These are phyloP conservation scores for Solanum habrochaites DNA, from an alignment of 257 asterid genomes.

Conservation along the genomic window DNA sequence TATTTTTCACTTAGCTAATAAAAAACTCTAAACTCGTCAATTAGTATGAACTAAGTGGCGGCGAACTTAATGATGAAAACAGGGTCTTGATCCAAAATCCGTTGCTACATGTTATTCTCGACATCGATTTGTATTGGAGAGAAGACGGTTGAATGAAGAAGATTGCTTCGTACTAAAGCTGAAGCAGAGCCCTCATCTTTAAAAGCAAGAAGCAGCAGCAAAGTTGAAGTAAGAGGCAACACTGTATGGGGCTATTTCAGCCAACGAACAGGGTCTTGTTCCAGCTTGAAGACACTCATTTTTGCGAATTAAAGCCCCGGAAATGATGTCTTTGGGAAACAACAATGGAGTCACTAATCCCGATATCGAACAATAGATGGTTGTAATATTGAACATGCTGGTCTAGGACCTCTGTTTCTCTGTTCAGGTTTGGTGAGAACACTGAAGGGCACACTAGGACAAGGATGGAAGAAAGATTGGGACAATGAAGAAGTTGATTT, in stretches of 20 bases:
- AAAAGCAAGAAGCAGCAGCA: conserved; percentile 17
- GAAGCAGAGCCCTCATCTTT: conserved; percentile 13
- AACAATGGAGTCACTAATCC: conserved; percentile 7
- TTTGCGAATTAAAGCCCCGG: conserved; percentile 8
- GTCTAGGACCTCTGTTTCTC: conserved; percentile 19
- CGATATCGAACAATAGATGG: conserved; percentile 26
- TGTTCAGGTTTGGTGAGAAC: conserved; percentile 4
- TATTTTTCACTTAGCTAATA: not conserved
- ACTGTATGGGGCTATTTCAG: conserved; percentile 6
- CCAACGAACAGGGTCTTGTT: conserved; percentile 28
- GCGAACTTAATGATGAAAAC: not conserved
- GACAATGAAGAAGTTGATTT: conserved; percentile 30
- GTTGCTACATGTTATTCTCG: conserved; percentile 27
- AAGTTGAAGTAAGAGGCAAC: conserved; percentile 24
- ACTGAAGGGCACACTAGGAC: not conserved
- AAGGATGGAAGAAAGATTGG: not conserved
- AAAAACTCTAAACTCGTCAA: not conserved
- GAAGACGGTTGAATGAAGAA: conserved; percentile 15
- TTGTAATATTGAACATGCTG: conserved; percentile 29
- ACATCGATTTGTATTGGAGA: conserved; percentile 29
- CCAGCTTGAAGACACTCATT: conserved; percentile 27
- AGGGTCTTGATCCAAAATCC: conserved; percentile 32
- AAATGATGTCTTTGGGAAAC: conserved; percentile 1
- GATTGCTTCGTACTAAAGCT: conserved; percentile 30
- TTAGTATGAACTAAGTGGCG: not conserved